A percentile compares a stretch with the other conserved stretches of the same genome.
Evolutionary conservation across 2,329 filamentous ascomycete species (phyloP).

Genomic region (Lachnellula suecica): DNA sequence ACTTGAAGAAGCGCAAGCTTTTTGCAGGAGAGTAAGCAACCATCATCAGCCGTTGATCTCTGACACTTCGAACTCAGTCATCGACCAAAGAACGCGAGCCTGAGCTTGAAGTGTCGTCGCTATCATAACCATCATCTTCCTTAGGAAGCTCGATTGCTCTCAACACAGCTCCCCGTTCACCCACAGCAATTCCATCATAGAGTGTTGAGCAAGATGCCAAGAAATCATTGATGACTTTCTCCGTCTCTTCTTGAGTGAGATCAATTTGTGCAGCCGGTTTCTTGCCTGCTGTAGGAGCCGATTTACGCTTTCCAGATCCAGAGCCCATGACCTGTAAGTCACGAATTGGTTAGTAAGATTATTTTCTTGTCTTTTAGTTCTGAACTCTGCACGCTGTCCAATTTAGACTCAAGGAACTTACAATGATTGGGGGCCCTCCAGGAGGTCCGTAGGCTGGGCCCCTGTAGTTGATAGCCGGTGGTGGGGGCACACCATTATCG

Average conservation of each 20-base stretch:
- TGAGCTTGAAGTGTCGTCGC: conserved; percentile 8
- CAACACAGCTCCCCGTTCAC: conserved; percentile 12
- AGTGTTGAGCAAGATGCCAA: conserved; percentile 17
- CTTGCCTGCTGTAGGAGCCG: background rate
- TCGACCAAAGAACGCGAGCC: conserved; percentile 1
- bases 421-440: background rate
- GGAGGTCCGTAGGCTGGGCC: too few species aligned
- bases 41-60: background rate
- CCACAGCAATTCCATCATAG: conserved; percentile 15
- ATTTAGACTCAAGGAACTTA: background rate
- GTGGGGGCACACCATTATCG: too few species aligned
- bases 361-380: too few species aligned
- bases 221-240: conserved; percentile 20
- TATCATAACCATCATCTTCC: conserved; percentile 11
- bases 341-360: background rate
- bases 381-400: too few species aligned
- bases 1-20: too few species aligned
- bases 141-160: conserved; percentile 7
- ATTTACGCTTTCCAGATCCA: background rate
- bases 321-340: background rate
- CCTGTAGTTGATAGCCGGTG: too few species aligned
- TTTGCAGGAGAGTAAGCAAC: too few species aligned
- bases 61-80: background rate
- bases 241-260: conserved; percentile 17
- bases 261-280: conserved; percentile 5